Evolutionary conservation across 345 rosid genomes (phyloP).

Genomic region (Theobroma cacao): DNA sequence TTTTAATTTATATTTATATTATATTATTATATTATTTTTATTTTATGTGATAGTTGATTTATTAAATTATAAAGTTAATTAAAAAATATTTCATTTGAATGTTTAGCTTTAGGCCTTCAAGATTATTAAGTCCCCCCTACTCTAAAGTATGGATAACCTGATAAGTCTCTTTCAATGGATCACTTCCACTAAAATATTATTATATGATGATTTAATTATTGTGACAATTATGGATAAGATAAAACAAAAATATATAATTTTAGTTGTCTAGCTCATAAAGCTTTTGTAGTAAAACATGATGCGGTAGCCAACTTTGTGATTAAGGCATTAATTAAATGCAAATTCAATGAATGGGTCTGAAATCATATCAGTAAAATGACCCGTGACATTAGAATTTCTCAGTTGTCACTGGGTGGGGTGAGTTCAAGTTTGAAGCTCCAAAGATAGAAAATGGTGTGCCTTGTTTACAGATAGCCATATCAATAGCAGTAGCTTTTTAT

Average conservation of each 20-base stretch:
- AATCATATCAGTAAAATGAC: neutral
- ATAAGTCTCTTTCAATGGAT: constrained; percentile 1
- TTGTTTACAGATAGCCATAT: too few relatives aligned
- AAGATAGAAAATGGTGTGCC: too few relatives aligned
- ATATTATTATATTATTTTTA: too few relatives aligned
- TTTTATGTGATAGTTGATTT: too few relatives aligned
- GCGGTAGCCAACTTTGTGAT: neutral
- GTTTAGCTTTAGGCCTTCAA: too few relatives aligned
- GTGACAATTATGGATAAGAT: neutral
- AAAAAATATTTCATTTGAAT: too few relatives aligned
- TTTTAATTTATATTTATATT: too few relatives aligned
- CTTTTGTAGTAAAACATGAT: neutral
- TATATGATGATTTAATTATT: neutral
- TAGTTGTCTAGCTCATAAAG: neutral
- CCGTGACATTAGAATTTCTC: neutral
- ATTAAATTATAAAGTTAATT: too few relatives aligned
- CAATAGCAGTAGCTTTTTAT: too few relatives aligned
- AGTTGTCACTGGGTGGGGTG: neutral
- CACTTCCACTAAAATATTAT: neutral
- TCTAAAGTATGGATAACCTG: neutral
- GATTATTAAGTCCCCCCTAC: too few relatives aligned
- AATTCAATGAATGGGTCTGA: neutral
- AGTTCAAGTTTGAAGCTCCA: neutral
- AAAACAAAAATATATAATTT: neutral
- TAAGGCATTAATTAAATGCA: neutral